phyloP scores from a whole-genome alignment of 2,329 filamentous ascomycete species.

The Calonectria montana region DNA sequence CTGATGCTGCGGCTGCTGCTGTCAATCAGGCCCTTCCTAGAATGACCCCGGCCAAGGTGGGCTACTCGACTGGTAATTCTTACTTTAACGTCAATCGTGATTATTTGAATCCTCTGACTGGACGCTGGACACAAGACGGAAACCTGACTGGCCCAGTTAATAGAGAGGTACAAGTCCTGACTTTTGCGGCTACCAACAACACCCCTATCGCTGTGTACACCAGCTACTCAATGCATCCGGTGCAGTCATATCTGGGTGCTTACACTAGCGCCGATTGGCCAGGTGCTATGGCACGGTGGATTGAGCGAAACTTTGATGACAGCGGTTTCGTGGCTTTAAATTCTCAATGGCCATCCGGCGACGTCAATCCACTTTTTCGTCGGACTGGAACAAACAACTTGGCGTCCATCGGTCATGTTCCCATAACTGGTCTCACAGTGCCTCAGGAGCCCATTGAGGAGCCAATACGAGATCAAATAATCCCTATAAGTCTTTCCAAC shows the following conservation, averaged over 20 bases:
- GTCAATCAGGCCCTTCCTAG: background rate
- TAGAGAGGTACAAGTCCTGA: background rate
- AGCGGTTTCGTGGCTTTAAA: background rate
- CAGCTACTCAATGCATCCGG: background rate
- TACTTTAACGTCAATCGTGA: background rate
- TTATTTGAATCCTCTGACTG: background rate
- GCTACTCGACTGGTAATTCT: background rate
- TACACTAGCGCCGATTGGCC: background rate
- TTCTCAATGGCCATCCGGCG: background rate
- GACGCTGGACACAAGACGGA: background rate
- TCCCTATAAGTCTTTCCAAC: background rate
- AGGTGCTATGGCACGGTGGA: background rate
- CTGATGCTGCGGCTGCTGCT: background rate
- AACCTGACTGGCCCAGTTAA: background rate
- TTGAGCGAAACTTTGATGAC: background rate
- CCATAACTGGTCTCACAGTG: background rate
- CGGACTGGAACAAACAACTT: background rate
- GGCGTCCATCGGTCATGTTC: background rate
- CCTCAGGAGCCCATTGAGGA: background rate
- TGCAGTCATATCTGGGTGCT: background rate
- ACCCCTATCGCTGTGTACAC: background rate
- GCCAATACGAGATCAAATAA: background rate
- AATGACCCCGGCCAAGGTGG: background rate
- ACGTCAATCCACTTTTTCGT: background rate
- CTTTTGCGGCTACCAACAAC: background rate